Percentiles rank a stretch among this genome's conserved stretches.
Conservation (phyloP, 108 stramenopile genomes). For the Fragilariopsis cylindrus region DNA sequence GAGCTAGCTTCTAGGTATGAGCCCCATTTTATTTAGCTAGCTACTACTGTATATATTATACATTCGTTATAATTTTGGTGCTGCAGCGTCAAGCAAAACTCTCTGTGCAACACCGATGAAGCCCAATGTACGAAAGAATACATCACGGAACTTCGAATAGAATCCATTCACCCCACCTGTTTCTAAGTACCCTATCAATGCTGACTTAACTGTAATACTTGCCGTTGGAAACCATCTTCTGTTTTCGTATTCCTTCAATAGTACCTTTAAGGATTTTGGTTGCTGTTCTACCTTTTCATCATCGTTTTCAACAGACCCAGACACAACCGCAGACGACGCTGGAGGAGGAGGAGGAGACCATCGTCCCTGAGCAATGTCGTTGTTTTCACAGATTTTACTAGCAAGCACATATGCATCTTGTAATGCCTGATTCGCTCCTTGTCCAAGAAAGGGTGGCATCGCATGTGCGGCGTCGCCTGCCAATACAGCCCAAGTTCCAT, state of each 20-base stretch:
- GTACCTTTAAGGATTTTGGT: slow-evolving; percentile 29
- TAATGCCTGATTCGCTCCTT: slow-evolving; percentile 96
- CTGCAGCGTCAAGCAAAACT: slow-evolving; percentile 68
- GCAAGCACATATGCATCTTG: slow-evolving; percentile 84
- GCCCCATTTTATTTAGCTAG: too few species aligned
- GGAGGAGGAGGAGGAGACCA: not conserved
- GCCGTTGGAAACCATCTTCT: slow-evolving; percentile 73
- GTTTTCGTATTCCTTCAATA: slow-evolving; percentile 65
- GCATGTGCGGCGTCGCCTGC: slow-evolving; percentile 95
- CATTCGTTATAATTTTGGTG: slow-evolving; percentile 50
- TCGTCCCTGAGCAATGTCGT: slow-evolving; percentile 17
- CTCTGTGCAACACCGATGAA: slow-evolving; percentile 63
- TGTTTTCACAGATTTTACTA: slow-evolving; percentile 54
- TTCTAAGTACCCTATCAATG: slow-evolving; percentile 80
- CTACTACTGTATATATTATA: not conserved
- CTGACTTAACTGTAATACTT: slow-evolving; percentile 71
- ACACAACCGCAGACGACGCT: not conserved
- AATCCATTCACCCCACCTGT: slow-evolving; percentile 55
- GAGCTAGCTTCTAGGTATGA: too few species aligned
- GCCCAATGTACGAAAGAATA: slow-evolving; percentile 64
- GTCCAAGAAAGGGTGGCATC: slow-evolving; percentile 95
- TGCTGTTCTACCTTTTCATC: slow-evolving; percentile 9
- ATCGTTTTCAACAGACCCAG: not conserved
- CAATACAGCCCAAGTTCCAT: slow-evolving; percentile 41
- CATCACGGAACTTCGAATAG: slow-evolving; percentile 67